Conservation (phyloP, 164 flowering plant species). For the Piper betle region DNA sequence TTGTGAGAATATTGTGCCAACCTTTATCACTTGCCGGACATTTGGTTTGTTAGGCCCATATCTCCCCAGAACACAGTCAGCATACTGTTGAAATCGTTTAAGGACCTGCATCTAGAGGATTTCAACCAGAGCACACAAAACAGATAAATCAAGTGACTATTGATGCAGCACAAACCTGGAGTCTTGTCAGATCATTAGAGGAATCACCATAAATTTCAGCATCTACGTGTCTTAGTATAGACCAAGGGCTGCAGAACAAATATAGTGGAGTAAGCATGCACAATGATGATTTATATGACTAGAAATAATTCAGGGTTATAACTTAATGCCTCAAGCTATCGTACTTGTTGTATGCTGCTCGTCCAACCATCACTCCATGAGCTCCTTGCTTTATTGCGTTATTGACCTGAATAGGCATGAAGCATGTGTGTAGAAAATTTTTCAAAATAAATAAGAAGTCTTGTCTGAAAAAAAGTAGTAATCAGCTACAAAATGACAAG, state of each 20-base stretch:
- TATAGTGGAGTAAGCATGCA: not conserved
- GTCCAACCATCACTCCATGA: constrained; percentile 99
- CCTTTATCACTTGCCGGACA: constrained; percentile 32
- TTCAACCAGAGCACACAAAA: not conserved
- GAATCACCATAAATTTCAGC: constrained; percentile 58
- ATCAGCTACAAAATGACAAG: not conserved
- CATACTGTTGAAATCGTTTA: constrained; percentile 64
- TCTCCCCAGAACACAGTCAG: constrained; percentile 55
- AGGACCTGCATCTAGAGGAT: constrained; percentile 40
- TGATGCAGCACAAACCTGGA: constrained; percentile 47
- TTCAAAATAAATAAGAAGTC: not conserved
- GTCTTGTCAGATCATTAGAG: constrained; percentile 47
- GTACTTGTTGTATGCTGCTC: constrained; percentile 87
- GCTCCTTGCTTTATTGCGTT: constrained; percentile 70
- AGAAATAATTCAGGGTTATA: too few relatives aligned
- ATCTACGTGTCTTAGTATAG: constrained; percentile 64
- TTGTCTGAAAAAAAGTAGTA: not conserved
- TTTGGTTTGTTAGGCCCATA: constrained; percentile 54
- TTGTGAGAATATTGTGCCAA: too few relatives aligned
- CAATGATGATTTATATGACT: not conserved
- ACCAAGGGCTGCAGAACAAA: constrained; percentile 68
- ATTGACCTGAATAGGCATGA: constrained; percentile 38
- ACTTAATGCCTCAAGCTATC: constrained; percentile 4
- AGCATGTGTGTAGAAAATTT: not conserved
- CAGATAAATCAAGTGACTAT: not conserved